Conservation (phyloP, 495 filamentous ascomycete genomes). For the Trichoderma gamsii region DNA sequence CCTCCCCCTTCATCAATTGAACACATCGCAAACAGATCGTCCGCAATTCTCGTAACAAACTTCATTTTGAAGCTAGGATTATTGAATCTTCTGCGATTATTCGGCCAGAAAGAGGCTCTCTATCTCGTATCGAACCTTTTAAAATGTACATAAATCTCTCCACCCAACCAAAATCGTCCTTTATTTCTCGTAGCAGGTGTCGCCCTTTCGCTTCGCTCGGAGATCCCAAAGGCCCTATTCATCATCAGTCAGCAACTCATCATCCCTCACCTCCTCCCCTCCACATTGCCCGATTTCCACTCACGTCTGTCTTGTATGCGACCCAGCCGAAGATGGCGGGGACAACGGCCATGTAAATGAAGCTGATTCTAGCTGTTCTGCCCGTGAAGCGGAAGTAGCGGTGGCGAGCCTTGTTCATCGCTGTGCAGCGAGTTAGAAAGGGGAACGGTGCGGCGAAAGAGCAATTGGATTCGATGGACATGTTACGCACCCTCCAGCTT, state of each 20-base stretch:
- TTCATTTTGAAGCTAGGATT: background rate
- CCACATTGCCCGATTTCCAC: slow-evolving; percentile 27
- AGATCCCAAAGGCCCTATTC: slow-evolving; percentile 77
- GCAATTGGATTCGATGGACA: background rate
- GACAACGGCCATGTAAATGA: slow-evolving; percentile 65
- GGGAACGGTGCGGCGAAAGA: background rate
- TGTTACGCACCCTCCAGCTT: slow-evolving; percentile 18
- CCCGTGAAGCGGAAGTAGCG: slow-evolving; percentile 93
- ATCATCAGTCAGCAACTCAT: background rate
- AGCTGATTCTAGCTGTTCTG: slow-evolving; percentile 68
- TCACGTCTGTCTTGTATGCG: slow-evolving; percentile 76
- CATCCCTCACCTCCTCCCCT: background rate
- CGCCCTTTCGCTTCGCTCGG: slow-evolving; percentile 79
- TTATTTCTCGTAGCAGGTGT: slow-evolving; percentile 71
- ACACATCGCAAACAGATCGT: background rate
- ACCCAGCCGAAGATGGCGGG: slow-evolving; percentile 63
- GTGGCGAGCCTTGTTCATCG: slow-evolving; percentile 78
- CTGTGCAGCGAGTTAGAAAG: slow-evolving; percentile 42
- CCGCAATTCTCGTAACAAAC: background rate
- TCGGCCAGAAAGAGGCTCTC: background rate
- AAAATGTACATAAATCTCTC: slow-evolving; percentile 26
- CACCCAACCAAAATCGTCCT: slow-evolving; percentile 3
- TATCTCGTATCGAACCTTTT: slow-evolving; percentile 16
- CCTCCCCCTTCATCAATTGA: background rate
- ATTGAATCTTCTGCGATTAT: background rate